Percentiles rank a stretch among this genome's conserved stretches.
Evolutionary conservation across 306 rosid species (phyloP).

Genomic region (Phaseolus lunatus): DNA sequence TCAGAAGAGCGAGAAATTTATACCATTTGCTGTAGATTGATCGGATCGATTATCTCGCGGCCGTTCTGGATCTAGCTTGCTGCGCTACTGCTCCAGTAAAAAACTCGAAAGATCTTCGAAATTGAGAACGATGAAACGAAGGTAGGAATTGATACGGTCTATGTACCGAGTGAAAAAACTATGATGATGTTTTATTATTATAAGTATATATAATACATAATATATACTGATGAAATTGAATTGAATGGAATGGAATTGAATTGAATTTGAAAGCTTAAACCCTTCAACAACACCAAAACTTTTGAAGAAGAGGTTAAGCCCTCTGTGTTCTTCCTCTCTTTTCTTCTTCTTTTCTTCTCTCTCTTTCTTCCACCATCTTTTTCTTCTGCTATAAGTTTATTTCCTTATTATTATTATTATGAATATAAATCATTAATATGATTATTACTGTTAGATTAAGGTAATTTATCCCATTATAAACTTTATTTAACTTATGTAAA

Average conservation of each 20-base stretch:
- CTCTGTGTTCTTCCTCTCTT: slow-evolving; percentile 4
- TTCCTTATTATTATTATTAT: slow-evolving; percentile 3
- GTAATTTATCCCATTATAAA: slow-evolving; percentile 25
- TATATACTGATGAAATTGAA: slow-evolving; percentile 41
- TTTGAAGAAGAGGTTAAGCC: slow-evolving; percentile 45
- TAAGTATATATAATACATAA: not conserved
- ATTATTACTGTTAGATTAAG: not conserved
- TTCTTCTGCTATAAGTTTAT: slow-evolving; percentile 45
- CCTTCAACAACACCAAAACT: slow-evolving; percentile 32
- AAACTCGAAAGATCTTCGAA: slow-evolving; percentile 51
- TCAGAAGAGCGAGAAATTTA: slow-evolving; percentile 16
- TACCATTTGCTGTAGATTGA: slow-evolving; percentile 71
- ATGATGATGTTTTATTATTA: not conserved
- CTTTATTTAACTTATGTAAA: not conserved
- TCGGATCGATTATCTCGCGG: slow-evolving; percentile 65
- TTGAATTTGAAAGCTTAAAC: slow-evolving; percentile 40
- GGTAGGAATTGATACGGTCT: not conserved
- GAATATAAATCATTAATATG: not conserved
- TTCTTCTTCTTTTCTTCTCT: slow-evolving; percentile 25
- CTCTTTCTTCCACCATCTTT: slow-evolving; percentile 49
- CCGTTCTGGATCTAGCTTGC: slow-evolving; percentile 70
- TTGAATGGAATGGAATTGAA: slow-evolving; percentile 33
- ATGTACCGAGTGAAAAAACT: slow-evolving; percentile 28
- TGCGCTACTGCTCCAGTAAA: slow-evolving; percentile 48
- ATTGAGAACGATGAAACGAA: slow-evolving; percentile 24